Conservation (phyloP, 208 protist genomes). For the Trypanosoma cruzi region DNA sequence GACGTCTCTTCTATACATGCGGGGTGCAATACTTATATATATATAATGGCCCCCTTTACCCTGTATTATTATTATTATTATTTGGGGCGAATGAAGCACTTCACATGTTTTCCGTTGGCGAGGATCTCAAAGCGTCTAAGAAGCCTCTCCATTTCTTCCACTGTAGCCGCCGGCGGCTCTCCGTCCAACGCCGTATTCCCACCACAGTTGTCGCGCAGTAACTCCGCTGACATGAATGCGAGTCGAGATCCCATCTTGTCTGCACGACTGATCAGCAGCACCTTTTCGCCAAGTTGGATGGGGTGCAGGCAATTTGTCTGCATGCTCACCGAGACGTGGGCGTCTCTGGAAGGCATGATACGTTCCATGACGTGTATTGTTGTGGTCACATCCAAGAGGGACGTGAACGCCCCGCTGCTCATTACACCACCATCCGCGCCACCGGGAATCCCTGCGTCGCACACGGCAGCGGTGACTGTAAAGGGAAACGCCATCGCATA, state of each 20-base stretch:
- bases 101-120: constrained; percentile 59
- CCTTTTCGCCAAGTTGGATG: constrained; percentile 43
- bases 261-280: constrained; percentile 60
- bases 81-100: constrained; percentile 45
- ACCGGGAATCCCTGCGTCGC: constrained; percentile 27
- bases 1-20: no score
- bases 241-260: constrained; percentile 79
- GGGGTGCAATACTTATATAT: no score
- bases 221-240: constrained; percentile 61
- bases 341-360: constrained; percentile 39
- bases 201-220: constrained; percentile 4
- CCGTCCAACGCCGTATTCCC: constrained; percentile 18
- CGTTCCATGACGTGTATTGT: constrained; percentile 74
- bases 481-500: constrained; percentile 62
- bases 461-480: constrained; percentile 38
- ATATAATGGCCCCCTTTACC: no score
- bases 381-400: constrained; percentile 63
- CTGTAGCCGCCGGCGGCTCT: constrained; percentile 14
- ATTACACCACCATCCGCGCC: constrained; percentile 12
- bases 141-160: constrained; percentile 41
- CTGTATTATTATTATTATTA: no score
- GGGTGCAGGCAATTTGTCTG: constrained; percentile 38
- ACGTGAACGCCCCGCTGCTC: constrained; percentile 42
- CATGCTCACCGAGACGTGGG: constrained; percentile 75
- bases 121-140: constrained; percentile 44